Evolutionary conservation across 805 yeast genomes (phyloP).

Genomic region (Nakazawaea wyomingensis): DNA sequence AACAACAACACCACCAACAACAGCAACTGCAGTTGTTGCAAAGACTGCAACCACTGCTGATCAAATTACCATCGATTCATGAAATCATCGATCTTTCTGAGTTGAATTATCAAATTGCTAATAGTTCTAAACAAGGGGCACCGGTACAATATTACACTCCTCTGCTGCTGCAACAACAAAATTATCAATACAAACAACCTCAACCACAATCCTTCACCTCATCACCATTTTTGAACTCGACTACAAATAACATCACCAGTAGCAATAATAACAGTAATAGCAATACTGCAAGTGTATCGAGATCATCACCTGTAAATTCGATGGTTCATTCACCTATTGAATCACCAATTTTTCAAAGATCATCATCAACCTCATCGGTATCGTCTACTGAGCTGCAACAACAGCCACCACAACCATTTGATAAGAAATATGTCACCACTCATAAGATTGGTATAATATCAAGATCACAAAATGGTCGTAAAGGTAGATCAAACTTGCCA

Average conservation of each 20-base stretch:
- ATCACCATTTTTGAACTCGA: background rate
- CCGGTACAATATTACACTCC: no score
- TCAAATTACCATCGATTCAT: constrained; percentile 13
- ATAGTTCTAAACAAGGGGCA: background rate
- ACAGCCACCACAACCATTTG: background rate
- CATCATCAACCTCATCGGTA: constrained; percentile 6
- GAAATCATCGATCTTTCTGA: constrained; percentile 11
- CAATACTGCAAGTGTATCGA: background rate
- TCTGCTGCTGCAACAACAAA: constrained; percentile 5
- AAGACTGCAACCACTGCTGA: background rate
- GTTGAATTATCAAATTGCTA: constrained; percentile 1
- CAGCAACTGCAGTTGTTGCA: background rate
- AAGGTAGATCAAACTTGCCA: constrained; percentile 49
- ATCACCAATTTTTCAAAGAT: constrained; percentile 7
- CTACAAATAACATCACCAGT: background rate
- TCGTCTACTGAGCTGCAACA: background rate
- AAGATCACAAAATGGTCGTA: constrained; percentile 19
- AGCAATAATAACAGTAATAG: no score
- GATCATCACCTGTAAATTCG: constrained; percentile 23
- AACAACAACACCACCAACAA: background rate
- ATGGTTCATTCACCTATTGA: constrained; percentile 9
- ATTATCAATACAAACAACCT: background rate
- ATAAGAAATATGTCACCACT: background rate
- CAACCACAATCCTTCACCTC: background rate
- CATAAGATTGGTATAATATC: constrained; percentile 8